Conservation (phyloP, 1,139 yeast genomes). For the Arxiozyma slooffiae region DNA sequence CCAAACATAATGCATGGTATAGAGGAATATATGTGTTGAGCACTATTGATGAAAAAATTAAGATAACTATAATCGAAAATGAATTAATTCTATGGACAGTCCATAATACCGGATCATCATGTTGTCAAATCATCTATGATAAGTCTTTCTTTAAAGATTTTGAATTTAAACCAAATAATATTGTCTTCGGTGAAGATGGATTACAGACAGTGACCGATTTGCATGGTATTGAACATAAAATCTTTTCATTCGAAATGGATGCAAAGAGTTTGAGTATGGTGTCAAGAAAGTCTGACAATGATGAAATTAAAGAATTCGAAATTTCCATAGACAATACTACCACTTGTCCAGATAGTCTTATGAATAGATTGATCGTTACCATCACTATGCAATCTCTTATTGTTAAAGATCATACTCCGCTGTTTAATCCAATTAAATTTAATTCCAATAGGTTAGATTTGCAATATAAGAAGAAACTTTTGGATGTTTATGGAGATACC, state of each 20-base stretch:
- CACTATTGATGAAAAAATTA: constrained; percentile 22
- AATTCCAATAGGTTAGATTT: constrained; percentile 34
- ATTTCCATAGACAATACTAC: constrained; percentile 27
- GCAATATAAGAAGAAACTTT: constrained; percentile 35
- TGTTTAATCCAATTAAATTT: constrained; percentile 39
- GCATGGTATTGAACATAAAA: constrained; percentile 16
- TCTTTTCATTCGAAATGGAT: constrained; percentile 40
- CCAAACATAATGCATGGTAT: constrained; percentile 25
- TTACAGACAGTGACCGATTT: constrained; percentile 23
- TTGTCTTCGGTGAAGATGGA: constrained; percentile 29
- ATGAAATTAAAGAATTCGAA: constrained; percentile 31
- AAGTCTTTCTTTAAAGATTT: constrained; percentile 22
- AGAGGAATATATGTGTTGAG: constrained; percentile 21
- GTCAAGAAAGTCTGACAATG: constrained; percentile 42
- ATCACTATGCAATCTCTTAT: constrained; percentile 43
- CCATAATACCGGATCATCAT: constrained; percentile 26
- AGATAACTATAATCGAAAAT: constrained; percentile 21
- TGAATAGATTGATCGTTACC: constrained; percentile 39
- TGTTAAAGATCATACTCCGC: constrained; percentile 45
- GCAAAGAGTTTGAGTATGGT: constrained; percentile 43
- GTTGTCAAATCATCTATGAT: constrained; percentile 22
- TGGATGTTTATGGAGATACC: constrained; percentile 21
- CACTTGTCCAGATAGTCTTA: constrained; percentile 27
- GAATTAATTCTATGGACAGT: constrained; percentile 24
- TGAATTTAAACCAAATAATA: constrained; percentile 23